Evolutionary conservation across 371 early-diverging fungal genomes (phyloP), one percentile per base, ranked within the genome.

Genomic region (Mortierella sp.): DNA sequence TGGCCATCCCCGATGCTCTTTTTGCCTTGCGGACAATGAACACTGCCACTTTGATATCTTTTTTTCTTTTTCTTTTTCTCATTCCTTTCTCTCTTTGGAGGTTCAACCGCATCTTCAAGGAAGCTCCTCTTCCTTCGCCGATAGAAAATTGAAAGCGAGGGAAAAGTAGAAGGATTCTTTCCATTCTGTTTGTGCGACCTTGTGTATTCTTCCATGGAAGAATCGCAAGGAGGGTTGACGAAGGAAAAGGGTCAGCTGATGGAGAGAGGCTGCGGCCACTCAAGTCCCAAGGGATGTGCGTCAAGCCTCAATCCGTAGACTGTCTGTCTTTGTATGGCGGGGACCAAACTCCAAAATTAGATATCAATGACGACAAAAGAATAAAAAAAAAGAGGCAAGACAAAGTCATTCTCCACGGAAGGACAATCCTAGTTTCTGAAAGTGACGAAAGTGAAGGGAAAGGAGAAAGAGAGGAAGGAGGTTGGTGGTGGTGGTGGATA

Each of bases 311-410:
- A 34, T n/a, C n/a, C n/a, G n/a, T n/a, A n/a, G n/a, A n/a, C n/a
- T n/a, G n/a, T n/a, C n/a, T n/a, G n/a, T n/a, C n/a, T n/a, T n/a
- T n/a, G n/a, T n/a, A n/a, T 65, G 19, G 31, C 60, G 65, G 60
- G 65, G 65, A 38, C 68, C 42, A 42, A 68, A 68, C 68, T 68
- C 68, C 68, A 68, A 68, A 68, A 24, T 68, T 68, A 68, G 68
- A 68, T 9, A 50, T 50, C 38, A 38, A 68, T 68, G 68, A 68
- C 68, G 68, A 24, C n/a, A n/a, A n/a, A n/a, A n/a, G n/a, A 42
- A 1, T 52, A 38, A 42, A 42, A 24, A 68, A 38, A 38, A 24
- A 42, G 11, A 42, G 34, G 9, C 2, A 42, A 63, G 19, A 38
- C 14, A 48, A 48, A 8, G 9, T 11, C 48, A 65, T 19, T 65